Percentiles rank a stretch among this genome's conserved stretches.
Conservation (phyloP, 1,284 basidiomycete genomes). For the Trametes pubescens region DNA sequence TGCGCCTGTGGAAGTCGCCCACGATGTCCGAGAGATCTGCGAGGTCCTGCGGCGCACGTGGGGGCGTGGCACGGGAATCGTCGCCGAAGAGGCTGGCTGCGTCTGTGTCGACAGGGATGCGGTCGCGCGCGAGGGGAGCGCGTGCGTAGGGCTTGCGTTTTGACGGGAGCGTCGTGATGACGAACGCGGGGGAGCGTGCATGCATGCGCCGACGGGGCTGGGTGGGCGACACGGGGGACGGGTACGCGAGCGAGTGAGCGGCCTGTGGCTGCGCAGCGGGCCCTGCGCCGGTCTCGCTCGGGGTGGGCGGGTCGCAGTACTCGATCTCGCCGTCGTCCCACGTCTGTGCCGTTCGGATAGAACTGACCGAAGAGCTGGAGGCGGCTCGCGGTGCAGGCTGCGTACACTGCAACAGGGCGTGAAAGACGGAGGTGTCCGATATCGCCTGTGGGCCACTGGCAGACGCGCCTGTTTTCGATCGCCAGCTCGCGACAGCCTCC, state of each 20-base stretch:
- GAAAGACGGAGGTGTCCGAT: constrained; percentile 4
- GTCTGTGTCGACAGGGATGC: not conserved
- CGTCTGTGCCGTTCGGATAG: not conserved
- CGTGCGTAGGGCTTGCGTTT: not conserved
- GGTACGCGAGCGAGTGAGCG: not conserved
- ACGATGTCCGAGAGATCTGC: constrained; percentile 1
- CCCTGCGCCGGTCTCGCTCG: not conserved
- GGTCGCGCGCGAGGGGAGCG: too few species aligned
- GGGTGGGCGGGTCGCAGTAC: constrained; percentile 8
- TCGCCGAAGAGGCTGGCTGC: not conserved
- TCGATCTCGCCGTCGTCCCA: constrained; percentile 13
- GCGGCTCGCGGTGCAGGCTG: not conserved
- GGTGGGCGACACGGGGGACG: not conserved
- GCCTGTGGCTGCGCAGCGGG: not conserved
- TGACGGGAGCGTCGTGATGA: constrained; percentile 6
- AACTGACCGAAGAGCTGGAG: not conserved
- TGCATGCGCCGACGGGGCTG: not conserved
- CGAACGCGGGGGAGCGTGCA: not conserved
- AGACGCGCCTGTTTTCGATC: not conserved
- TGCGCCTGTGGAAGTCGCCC: not conserved
- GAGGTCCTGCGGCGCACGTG: not conserved
- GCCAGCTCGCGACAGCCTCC: constrained; percentile 24
- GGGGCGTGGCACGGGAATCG: too few species aligned
- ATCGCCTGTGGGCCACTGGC: not conserved
- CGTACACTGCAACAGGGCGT: constrained; percentile 12